phyloP scores from a whole-genome alignment of 1,284 basidiomycete genomes.

The Inonotus hispidus region DNA sequence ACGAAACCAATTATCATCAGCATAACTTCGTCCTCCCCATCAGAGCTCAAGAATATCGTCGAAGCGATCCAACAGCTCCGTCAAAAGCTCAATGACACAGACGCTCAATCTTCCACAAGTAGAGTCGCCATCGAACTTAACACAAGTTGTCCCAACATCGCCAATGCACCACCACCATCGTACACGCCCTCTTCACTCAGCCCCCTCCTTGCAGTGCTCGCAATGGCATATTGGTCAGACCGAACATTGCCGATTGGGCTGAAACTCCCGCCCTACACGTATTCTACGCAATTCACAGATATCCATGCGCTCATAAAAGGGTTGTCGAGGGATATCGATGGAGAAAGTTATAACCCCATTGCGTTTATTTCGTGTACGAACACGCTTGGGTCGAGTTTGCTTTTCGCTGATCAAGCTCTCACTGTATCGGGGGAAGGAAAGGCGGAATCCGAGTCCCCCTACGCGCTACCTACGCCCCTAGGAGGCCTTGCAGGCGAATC shows the following conservation, averaged over 20 bases:
- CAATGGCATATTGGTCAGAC: slow-evolving; percentile 43
- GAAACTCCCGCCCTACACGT: slow-evolving; percentile 76
- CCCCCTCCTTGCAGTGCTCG: slow-evolving; percentile 49
- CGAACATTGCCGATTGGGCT: slow-evolving; percentile 62
- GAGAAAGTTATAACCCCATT: slow-evolving; percentile 34
- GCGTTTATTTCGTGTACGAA: slow-evolving; percentile 73
- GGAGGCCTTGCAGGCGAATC: slow-evolving; percentile 74
- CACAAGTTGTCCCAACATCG: slow-evolving; percentile 76
- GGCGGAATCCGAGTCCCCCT: slow-evolving; percentile 21
- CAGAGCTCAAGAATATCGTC: slow-evolving; percentile 50
- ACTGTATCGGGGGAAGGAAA: not conserved
- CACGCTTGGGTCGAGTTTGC: slow-evolving; percentile 64
- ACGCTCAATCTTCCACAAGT: slow-evolving; percentile 23
- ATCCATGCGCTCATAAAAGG: slow-evolving; percentile 41
- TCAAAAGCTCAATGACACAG: slow-evolving; percentile 31
- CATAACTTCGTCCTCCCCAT: slow-evolving; percentile 55
- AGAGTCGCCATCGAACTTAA: slow-evolving; percentile 70
- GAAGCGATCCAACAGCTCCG: slow-evolving; percentile 52
- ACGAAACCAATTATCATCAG: slow-evolving; percentile 72
- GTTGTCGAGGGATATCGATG: slow-evolving; percentile 27
- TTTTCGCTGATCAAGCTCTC: slow-evolving; percentile 51
- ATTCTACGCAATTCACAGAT: slow-evolving; percentile 53
- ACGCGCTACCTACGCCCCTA: slow-evolving; percentile 54
- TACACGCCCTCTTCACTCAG: slow-evolving; percentile 45
- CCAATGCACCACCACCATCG: slow-evolving; percentile 54